Percentiles rank a stretch among this genome's conserved stretches.
phyloP scores from a whole-genome alignment of 75 land plant species.

The Pinus taeda region DNA sequence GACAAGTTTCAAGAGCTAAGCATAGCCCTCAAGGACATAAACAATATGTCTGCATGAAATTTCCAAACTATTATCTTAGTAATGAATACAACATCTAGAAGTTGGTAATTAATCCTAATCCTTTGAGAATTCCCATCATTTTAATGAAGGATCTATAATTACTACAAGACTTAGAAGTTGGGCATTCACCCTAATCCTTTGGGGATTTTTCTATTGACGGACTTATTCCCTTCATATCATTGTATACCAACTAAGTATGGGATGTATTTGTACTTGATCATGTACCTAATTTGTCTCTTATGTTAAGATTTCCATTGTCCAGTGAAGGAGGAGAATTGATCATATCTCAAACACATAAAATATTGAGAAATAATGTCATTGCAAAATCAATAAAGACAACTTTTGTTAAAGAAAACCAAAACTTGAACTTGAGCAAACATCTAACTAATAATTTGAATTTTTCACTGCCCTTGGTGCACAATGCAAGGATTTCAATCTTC shows the following conservation, averaged over 20 bases:
- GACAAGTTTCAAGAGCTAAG: slow-evolving; percentile 2
- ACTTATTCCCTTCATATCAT: slow-evolving; percentile 7
- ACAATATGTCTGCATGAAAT: neutral
- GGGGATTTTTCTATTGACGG: neutral
- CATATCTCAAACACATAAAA: slow-evolving; percentile 50
- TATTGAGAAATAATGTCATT: slow-evolving; percentile 37
- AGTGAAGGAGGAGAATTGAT: slow-evolving; percentile 62
- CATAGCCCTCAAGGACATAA: neutral
- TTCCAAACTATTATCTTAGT: neutral
- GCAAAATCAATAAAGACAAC: slow-evolving; percentile 31
- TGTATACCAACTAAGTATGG: slow-evolving; percentile 58
- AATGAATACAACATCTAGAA: neutral
- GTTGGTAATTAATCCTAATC: neutral
- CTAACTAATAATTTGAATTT: slow-evolving; percentile 54
- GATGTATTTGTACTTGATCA: slow-evolving; percentile 66
- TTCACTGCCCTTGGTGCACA: slow-evolving; percentile 38
- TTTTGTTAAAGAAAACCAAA: slow-evolving; percentile 49
- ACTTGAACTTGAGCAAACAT: slow-evolving; percentile 47
- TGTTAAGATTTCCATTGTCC: slow-evolving; percentile 37
- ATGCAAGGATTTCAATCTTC: slow-evolving; percentile 28
- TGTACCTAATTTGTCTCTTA: slow-evolving; percentile 54
- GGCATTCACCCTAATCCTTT: neutral
- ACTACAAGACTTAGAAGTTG: neutral
- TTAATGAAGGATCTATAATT: no score
- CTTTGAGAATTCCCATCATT: neutral